A percentile compares a stretch with the other conserved stretches of the same genome.
phyloP scores from a whole-genome alignment of 2,329 filamentous ascomycete species.

The Cephalotrichum gorgonifer region DNA sequence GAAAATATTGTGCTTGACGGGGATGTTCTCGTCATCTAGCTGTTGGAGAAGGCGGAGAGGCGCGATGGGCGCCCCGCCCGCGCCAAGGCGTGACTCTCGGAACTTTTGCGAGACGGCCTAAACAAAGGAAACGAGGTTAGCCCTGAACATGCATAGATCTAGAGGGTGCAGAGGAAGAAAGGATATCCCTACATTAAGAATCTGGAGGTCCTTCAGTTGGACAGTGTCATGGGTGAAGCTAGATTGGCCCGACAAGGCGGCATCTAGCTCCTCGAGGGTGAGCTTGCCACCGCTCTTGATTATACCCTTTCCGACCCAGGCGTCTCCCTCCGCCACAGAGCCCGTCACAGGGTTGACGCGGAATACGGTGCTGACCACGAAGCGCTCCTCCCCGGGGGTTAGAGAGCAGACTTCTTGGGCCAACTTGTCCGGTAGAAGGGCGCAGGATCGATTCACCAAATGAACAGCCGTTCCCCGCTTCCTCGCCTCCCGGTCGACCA shows the following conservation, averaged over 20 bases:
- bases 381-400: conserved; percentile 74
- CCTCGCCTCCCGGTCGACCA: conserved; percentile 94
- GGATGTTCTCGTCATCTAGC: conserved; percentile 95
- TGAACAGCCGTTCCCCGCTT: conserved; percentile 96
- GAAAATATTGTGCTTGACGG: conserved; percentile 93
- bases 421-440: conserved; percentile 81
- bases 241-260: conserved; percentile 53
- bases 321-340: conserved; percentile 69
- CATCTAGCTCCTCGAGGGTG: conserved; percentile 76
- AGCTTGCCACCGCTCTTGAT: conserved; percentile 87
- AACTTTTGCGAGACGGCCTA: conserved; percentile 78
- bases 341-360: conserved; percentile 76
- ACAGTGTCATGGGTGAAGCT: conserved; percentile 55
- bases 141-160: neutral
- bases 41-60: conserved; percentile 85
- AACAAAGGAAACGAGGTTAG: conserved; percentile 11
- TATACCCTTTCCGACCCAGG: conserved; percentile 88
- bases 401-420: conserved; percentile 83
- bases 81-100: conserved; percentile 75
- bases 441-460: conserved; percentile 76
- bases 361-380: conserved; percentile 90
- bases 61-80: conserved; percentile 68
- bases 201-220: conserved; percentile 66
- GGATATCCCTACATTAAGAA: conserved; percentile 52
- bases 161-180: neutral